Percentiles rank a stretch among this genome's conserved stretches.
phyloP scores from a whole-genome alignment of 2,329 filamentous ascomycete species.

The Colletotrichum paranaense region DNA sequence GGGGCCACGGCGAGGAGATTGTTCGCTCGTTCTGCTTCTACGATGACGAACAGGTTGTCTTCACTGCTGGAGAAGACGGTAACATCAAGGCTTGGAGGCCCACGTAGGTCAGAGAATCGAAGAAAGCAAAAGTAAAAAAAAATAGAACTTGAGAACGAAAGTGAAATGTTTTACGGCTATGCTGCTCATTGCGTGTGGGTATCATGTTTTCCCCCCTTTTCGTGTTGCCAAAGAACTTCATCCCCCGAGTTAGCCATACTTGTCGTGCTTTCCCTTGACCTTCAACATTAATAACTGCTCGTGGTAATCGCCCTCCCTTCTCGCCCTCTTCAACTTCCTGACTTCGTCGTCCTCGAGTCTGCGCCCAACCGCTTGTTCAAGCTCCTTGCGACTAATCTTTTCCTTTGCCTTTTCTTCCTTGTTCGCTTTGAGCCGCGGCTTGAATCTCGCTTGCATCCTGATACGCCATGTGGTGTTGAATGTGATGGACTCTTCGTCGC shows the following conservation, averaged over 20 bases:
- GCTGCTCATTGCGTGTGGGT: conserved; percentile 19
- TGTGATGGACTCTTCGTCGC: conserved; percentile 75
- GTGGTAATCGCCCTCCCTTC: conserved; percentile 89
- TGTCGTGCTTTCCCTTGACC: conserved; percentile 93
- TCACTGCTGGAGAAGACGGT: conserved; percentile 70
- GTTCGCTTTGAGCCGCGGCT: conserved; percentile 80
- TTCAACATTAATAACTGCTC: conserved; percentile 88
- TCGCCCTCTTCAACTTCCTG: conserved; percentile 81
- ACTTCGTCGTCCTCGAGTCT: conserved; percentile 88
- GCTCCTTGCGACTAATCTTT: conserved; percentile 86
- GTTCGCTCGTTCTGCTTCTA: conserved; percentile 73
- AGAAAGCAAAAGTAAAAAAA: not conserved
- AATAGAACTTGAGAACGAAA: not conserved
- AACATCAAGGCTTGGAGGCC: conserved; percentile 67
- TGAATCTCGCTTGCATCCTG: conserved; percentile 95
- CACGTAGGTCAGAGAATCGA: not conserved
- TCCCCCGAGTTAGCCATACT: conserved; percentile 62
- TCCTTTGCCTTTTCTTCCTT: conserved; percentile 87
- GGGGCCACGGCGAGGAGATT: conserved; percentile 73
- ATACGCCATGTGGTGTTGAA: conserved; percentile 81
- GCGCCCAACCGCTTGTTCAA: conserved; percentile 84
- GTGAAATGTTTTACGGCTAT: not conserved
- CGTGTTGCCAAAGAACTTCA: not conserved
- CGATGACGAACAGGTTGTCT: conserved; percentile 68
- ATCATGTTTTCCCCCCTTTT: conserved; percentile 17